Conservation (phyloP, 2,329 filamentous ascomycete genomes). For the Phyllosticta ampelicida region DNA sequence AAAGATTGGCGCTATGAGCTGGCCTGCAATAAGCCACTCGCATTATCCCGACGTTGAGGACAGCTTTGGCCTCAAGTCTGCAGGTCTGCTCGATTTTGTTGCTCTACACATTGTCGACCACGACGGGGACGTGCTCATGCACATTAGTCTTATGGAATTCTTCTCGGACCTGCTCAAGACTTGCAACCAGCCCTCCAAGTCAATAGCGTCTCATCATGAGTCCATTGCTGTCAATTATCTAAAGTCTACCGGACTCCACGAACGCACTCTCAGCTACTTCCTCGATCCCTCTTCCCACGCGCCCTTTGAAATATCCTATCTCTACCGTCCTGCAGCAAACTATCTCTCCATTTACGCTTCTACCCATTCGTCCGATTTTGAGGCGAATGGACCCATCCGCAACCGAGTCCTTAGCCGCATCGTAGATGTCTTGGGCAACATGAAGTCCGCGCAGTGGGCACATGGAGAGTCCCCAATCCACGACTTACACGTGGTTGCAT, state of each 20-base stretch:
- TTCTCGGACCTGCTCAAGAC: conserved; percentile 43
- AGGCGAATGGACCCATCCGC: conserved; percentile 29
- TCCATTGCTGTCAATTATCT: conserved; percentile 42
- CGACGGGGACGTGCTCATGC: conserved; percentile 47
- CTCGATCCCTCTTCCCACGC: conserved; percentile 41
- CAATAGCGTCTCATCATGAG: conserved; percentile 13
- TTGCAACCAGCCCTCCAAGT: conserved; percentile 9
- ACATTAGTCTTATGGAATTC: conserved; percentile 49
- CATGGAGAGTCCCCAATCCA: conserved; percentile 43
- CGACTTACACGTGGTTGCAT: conserved; percentile 47
- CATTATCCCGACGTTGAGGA: conserved; percentile 44
- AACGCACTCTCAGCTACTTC: conserved; percentile 39
- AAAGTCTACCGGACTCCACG: conserved; percentile 40
- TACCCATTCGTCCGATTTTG: conserved; percentile 44
- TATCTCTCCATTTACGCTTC: conserved; percentile 48
- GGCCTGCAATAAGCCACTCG: conserved; percentile 41
- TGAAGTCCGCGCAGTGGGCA: conserved; percentile 41
- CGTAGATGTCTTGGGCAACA: conserved; percentile 36
- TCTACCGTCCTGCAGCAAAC: conserved; percentile 44
- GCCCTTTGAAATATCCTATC: conserved; percentile 41
- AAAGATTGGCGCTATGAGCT: conserved; percentile 43
- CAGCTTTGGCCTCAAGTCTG: conserved; percentile 21
- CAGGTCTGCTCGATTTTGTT: conserved; percentile 44
- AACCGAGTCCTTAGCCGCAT: conserved; percentile 15
- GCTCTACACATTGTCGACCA: conserved; percentile 46